These are phyloP conservation scores for Trichoderma oligosporum DNA, from an alignment of 2,329 filamentous ascomycete genomes.

Conservation along the genomic window DNA sequence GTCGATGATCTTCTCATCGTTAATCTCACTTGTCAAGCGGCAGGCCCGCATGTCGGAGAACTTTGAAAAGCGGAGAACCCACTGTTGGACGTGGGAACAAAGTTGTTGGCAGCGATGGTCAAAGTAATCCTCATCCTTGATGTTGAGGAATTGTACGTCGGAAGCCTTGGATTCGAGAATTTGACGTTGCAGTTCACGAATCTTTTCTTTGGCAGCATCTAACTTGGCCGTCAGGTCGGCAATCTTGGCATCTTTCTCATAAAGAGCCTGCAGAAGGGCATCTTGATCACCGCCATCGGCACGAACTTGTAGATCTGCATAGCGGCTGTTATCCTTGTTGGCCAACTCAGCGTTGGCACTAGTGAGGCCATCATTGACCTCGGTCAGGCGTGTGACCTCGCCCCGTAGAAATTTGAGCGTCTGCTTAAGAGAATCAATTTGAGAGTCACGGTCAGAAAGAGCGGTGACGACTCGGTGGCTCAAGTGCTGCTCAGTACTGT, in stretches of 20 bases:
- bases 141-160: conserved; percentile 69
- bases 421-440: conserved; percentile 78
- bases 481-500: conserved; percentile 62
- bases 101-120: conserved; percentile 90
- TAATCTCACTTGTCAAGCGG: conserved; percentile 76
- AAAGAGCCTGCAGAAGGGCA: conserved; percentile 61
- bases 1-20: conserved; percentile 89
- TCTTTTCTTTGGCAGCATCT: conserved; percentile 62
- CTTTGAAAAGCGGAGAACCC: conserved; percentile 97
- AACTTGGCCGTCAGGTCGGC: conserved; percentile 73
- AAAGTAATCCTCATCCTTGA: conserved; percentile 91
- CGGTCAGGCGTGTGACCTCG: conserved; percentile 74
- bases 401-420: conserved; percentile 76
- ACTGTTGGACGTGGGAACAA: conserved; percentile 93
- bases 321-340: conserved; percentile 69
- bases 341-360: conserved; percentile 75
- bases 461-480: conserved; percentile 64
- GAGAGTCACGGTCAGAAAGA: conserved; percentile 76
- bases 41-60: conserved; percentile 91
- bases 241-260: conserved; percentile 82
- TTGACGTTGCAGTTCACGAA: conserved; percentile 49
- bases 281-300: conserved; percentile 63
- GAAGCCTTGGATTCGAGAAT: conserved; percentile 57
- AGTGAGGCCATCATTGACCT: conserved; percentile 76
- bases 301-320: conserved; percentile 63